Evolutionary conservation across 495 filamentous ascomycete species (phyloP).

Genomic region (Daldinia childiae): DNA sequence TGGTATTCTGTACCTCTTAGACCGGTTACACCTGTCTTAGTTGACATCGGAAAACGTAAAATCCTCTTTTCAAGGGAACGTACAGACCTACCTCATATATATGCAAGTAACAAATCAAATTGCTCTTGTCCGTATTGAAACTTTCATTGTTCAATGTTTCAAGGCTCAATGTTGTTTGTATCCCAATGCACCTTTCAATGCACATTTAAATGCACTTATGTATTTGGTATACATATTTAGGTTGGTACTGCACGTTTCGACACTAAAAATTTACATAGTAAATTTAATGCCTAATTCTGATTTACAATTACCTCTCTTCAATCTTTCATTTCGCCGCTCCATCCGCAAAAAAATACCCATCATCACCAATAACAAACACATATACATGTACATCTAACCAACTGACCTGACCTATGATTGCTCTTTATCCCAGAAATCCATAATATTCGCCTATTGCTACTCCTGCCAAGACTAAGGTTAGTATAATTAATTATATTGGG

Average conservation of each 20-base stretch:
- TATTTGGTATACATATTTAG: neutral
- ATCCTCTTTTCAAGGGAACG: too few species aligned
- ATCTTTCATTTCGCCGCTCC: conserved; percentile 10
- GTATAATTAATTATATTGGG: neutral
- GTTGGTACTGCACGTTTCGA: conserved; percentile 14
- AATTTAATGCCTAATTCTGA: neutral
- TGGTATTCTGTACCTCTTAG: too few species aligned
- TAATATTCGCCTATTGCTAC: neutral
- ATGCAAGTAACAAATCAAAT: too few species aligned
- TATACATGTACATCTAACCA: neutral
- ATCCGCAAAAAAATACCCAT: neutral
- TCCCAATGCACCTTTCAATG: neutral
- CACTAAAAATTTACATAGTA: conserved; percentile 24
- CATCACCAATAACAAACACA: neutral
- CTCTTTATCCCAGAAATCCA: neutral
- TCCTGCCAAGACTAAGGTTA: conserved; percentile 5
- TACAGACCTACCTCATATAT: too few species aligned
- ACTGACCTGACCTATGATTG: neutral
- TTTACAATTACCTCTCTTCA: neutral
- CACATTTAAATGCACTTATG: too few species aligned
- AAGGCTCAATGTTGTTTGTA: too few species aligned
- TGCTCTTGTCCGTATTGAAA: too few species aligned
- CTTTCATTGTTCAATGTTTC: too few species aligned
- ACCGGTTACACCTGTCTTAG: too few species aligned
- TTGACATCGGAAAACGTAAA: too few species aligned